These are phyloP conservation scores for Saccharomyces uvarum DNA, from an alignment of 1,139 yeast genomes.

Conservation along the genomic window DNA sequence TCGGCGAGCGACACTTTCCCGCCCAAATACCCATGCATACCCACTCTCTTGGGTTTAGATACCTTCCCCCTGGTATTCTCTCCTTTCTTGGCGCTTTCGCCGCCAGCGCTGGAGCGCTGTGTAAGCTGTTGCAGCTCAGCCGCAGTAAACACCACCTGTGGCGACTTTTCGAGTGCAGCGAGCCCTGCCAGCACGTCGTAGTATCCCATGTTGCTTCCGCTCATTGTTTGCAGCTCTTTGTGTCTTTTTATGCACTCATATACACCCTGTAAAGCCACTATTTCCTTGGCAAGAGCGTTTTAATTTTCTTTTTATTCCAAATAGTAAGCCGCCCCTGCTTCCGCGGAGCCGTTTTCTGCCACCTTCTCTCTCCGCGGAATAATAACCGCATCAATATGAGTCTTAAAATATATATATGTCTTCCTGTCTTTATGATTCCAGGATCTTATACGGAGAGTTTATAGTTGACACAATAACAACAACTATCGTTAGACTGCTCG, in stretches of 20 bases:
- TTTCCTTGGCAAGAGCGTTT: background rate
- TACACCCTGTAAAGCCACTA: background rate
- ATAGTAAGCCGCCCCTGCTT: background rate
- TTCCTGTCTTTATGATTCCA: background rate
- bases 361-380: background rate
- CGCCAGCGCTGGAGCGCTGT: constrained; percentile 7
- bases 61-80: constrained; percentile 6
- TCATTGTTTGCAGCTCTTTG: background rate
- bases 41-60: constrained; percentile 12
- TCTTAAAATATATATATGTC: background rate
- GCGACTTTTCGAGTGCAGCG: constrained; percentile 27
- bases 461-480: background rate
- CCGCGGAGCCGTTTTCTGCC: background rate
- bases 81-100: constrained; percentile 9
- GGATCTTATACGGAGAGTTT: background rate
- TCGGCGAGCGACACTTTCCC: constrained; percentile 24
- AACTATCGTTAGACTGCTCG: background rate
- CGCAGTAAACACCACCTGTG: constrained; percentile 21
- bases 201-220: constrained; percentile 12
- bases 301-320: background rate
- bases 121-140: constrained; percentile 24
- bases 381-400: background rate
- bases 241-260: background rate
- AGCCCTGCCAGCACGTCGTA: constrained; percentile 27
- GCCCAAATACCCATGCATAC: constrained; percentile 29